Evolutionary conservation across 129 eudicot genomes (phyloP).

Genomic region (Flaveria bidentis): DNA sequence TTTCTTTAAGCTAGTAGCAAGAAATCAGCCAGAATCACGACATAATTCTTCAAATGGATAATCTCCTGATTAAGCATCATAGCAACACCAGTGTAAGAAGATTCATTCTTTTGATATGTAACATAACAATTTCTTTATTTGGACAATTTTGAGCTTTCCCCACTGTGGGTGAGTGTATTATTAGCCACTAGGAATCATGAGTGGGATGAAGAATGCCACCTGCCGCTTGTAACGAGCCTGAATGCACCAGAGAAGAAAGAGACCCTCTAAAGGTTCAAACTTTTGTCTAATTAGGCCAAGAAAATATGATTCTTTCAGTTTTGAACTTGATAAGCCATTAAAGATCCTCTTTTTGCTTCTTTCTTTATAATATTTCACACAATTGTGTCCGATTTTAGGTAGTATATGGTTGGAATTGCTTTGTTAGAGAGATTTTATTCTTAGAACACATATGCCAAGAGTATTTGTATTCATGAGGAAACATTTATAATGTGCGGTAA

Average conservation of each 20-base stretch:
- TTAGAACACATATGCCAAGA: slow-evolving; percentile 36
- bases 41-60: slow-evolving; percentile 13
- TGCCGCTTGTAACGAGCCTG: slow-evolving; percentile 17
- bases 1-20: slow-evolving; percentile 36
- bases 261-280: slow-evolving; percentile 14
- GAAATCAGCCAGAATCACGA: slow-evolving; percentile 34
- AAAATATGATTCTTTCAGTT: slow-evolving; percentile 26
- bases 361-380: slow-evolving; percentile 21
- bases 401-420: slow-evolving; percentile 37
- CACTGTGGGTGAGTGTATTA: slow-evolving; percentile 23
- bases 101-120: slow-evolving; percentile 65
- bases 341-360: slow-evolving; percentile 19
- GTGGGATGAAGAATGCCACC: slow-evolving; percentile 30
- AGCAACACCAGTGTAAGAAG: slow-evolving; percentile 41
- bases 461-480: slow-evolving; percentile 52
- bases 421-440: slow-evolving; percentile 39
- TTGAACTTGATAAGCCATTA: slow-evolving; percentile 13
- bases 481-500: slow-evolving; percentile 62
- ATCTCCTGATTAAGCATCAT: slow-evolving; percentile 41
- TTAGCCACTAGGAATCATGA: slow-evolving; percentile 35
- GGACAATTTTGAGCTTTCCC: slow-evolving; percentile 41
- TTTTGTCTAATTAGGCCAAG: slow-evolving; percentile 31
- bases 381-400: slow-evolving; percentile 32
- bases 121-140: slow-evolving; percentile 52
- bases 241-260: slow-evolving; percentile 19